These are phyloP conservation scores for Agrocybe pediades DNA, from an alignment of 768 basidiomycete species.

Conservation along the genomic window DNA sequence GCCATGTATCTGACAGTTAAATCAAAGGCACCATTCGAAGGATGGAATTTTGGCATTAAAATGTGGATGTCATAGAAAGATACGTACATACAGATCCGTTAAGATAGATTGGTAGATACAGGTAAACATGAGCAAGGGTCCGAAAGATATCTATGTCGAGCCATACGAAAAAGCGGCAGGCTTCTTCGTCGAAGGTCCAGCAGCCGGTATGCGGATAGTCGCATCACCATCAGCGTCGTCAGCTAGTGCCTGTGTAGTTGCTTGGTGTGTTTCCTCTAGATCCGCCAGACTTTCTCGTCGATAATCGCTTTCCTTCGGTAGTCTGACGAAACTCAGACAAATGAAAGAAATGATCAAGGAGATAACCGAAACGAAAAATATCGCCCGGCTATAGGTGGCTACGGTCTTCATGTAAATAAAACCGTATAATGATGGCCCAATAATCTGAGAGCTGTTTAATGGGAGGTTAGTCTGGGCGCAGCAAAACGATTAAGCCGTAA, in stretches of 20 bases:
- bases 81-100: too few relatives aligned
- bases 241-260: not conserved
- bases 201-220: not conserved
- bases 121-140: too few relatives aligned
- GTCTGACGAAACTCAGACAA: slow-evolving; percentile 47
- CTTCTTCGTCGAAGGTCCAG: not conserved
- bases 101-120: too few relatives aligned
- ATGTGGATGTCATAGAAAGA: too few relatives aligned
- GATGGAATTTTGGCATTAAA: too few relatives aligned
- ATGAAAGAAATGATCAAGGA: slow-evolving; percentile 41
- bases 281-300: not conserved
- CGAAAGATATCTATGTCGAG: too few relatives aligned
- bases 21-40: too few relatives aligned
- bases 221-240: not conserved
- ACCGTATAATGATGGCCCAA: slow-evolving; percentile 75
- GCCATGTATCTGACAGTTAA: too few relatives aligned
- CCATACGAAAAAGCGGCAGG: not conserved
- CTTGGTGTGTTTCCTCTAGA: not conserved
- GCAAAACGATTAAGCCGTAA: not conserved
- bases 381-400: slow-evolving; percentile 61
- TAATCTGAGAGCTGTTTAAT: slow-evolving; percentile 58
- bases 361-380: slow-evolving; percentile 59
- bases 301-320: slow-evolving; percentile 22
- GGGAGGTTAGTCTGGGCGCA: not conserved
- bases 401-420: slow-evolving; percentile 72